Percentiles rank a stretch among this genome's conserved stretches.
Evolutionary conservation across 768 basidiomycete species (phyloP).

Genomic region (Exidia glandulosa): DNA sequence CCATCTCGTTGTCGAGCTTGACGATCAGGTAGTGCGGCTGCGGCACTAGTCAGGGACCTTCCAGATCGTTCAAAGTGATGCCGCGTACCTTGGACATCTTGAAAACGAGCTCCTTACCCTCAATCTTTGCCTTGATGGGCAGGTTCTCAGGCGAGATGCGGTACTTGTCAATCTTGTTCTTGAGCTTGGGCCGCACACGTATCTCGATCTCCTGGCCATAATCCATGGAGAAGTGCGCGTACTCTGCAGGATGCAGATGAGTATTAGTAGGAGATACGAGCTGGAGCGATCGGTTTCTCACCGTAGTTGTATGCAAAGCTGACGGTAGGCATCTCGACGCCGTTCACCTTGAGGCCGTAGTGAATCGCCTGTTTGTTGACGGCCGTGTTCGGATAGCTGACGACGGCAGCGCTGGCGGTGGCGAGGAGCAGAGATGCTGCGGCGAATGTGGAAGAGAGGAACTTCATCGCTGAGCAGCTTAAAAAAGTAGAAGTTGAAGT

Average conservation of each 20-base stretch:
- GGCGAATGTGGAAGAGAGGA: not conserved
- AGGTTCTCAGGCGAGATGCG: not conserved
- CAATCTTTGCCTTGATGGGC: not conserved
- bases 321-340: not conserved
- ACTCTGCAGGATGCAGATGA: too few species aligned
- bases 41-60: too few species aligned
- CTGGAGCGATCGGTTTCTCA: too few species aligned
- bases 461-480: not conserved
- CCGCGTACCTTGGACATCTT: not conserved
- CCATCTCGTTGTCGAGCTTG: not conserved
- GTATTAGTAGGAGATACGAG: too few species aligned
- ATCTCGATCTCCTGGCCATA: not conserved
- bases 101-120: not conserved
- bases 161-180: not conserved
- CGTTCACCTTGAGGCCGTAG: not conserved
- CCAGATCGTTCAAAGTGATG: too few species aligned
- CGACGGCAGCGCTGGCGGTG: not conserved
- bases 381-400: not conserved
- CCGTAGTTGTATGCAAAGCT: not conserved
- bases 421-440: not conserved
- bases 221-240: not conserved
- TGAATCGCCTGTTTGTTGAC: not conserved
- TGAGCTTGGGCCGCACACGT: not conserved
- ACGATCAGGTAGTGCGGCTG: not conserved
- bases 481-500: not conserved